Evolutionary conservation across 139 green algal species (phyloP).

Genomic region (Chlorella ohadii): DNA sequence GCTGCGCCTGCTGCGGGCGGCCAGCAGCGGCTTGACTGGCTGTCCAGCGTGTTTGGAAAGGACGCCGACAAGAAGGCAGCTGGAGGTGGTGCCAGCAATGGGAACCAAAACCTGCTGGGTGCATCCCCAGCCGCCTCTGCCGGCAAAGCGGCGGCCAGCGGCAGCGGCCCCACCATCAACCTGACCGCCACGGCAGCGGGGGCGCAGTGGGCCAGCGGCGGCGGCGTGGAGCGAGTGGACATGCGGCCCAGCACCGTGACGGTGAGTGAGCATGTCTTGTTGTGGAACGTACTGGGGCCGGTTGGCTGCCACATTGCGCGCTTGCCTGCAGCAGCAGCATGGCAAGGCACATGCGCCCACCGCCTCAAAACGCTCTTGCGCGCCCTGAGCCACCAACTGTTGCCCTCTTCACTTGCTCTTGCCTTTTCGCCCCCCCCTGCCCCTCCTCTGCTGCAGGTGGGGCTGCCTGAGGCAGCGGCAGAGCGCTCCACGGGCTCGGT

Average conservation of each 20-base stretch:
- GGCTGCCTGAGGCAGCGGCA: background rate
- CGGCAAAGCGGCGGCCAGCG: background rate
- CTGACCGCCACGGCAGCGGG: constrained; percentile 7
- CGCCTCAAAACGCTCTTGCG: too few species aligned
- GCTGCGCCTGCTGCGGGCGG: background rate
- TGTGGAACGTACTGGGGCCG: too few species aligned
- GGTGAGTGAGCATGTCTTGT: too few species aligned
- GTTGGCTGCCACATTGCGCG: too few species aligned
- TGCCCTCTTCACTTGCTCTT: too few species aligned
- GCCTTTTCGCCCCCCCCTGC: too few species aligned
- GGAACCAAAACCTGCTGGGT: background rate
- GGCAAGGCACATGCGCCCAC: too few species aligned
- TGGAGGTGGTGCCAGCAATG: too few species aligned
- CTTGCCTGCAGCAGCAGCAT: too few species aligned
- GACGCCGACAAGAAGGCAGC: background rate
- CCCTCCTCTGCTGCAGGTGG: background rate
- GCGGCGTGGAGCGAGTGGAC: background rate
- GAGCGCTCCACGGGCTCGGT: constrained; percentile 9
- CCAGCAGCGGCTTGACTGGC: constrained; percentile 7
- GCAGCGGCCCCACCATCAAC: constrained; percentile 2
- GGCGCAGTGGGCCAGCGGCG: too few species aligned
- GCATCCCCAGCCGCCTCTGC: background rate
- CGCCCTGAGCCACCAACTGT: too few species aligned
- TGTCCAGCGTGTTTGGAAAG: constrained; percentile 32
- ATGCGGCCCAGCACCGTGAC: constrained; percentile 27